These are phyloP conservation scores for Setaria italica DNA, from an alignment of 202 grass and related monocot genomes.

Conservation along the genomic window DNA sequence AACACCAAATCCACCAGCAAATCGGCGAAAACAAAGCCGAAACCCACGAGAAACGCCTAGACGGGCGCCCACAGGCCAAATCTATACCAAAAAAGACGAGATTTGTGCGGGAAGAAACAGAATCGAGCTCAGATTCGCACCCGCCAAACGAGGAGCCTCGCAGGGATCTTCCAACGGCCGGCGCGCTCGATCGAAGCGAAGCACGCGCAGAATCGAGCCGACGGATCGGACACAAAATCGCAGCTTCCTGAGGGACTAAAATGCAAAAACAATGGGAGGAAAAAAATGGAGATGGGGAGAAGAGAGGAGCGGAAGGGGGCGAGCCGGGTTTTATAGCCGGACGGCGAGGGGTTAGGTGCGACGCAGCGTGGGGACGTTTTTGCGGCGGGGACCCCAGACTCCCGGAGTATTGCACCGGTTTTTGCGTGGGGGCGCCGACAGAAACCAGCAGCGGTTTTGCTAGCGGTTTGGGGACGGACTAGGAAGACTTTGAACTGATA, in stretches of 20 bases:
- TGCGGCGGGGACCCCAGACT: neutral
- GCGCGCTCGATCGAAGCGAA: constrained; percentile 45
- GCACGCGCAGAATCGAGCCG: neutral
- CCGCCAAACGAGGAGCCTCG: neutral
- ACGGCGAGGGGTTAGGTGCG: constrained; percentile 20
- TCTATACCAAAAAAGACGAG: constrained; percentile 37
- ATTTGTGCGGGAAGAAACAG: constrained; percentile 23
- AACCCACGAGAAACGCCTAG: constrained; percentile 35
- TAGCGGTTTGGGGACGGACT: neutral
- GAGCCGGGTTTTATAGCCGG: constrained; percentile 42
- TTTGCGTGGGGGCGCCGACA: neutral
- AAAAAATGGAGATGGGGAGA: constrained; percentile 45
- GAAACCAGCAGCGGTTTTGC: neutral
- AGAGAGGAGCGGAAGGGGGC: constrained; percentile 37
- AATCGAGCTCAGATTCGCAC: constrained; percentile 1
- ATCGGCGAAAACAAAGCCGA: constrained; percentile 47
- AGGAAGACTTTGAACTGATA: neutral
- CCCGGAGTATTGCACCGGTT: constrained; percentile 19
- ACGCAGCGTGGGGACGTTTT: constrained; percentile 20
- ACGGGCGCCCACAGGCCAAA: constrained; percentile 34
- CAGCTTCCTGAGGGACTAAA: constrained; percentile 33
- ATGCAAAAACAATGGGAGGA: constrained; percentile 35
- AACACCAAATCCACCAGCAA: constrained; percentile 34
- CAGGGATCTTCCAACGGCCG: neutral
- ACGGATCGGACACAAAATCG: constrained; percentile 29